Evolutionary conservation across 768 basidiomycete genomes (phyloP).

Genomic region (Auricularia auricula-judae): DNA sequence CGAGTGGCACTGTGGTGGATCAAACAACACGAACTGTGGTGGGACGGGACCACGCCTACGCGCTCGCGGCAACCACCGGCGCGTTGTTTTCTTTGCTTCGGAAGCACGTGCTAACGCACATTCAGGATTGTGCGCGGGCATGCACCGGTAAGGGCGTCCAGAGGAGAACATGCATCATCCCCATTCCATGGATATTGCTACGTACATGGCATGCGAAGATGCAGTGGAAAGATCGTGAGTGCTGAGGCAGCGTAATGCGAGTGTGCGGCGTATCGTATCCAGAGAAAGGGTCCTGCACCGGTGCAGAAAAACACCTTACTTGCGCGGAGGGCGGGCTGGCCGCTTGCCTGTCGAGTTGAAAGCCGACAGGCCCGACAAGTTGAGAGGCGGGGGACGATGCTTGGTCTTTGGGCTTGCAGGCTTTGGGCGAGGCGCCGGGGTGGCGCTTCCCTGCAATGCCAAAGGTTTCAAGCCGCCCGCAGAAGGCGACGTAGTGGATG

Average conservation of each 20-base stretch:
- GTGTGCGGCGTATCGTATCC: neutral
- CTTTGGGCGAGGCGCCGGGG: neutral
- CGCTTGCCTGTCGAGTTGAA: constrained; percentile 1
- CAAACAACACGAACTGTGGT: too few species aligned
- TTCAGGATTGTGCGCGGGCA: neutral
- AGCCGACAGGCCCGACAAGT: neutral
- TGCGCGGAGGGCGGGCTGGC: neutral
- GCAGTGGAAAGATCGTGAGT: neutral
- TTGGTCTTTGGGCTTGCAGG: neutral
- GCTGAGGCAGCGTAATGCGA: neutral
- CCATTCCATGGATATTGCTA: neutral
- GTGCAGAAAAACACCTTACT: neutral
- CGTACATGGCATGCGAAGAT: neutral
- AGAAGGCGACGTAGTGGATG: neutral
- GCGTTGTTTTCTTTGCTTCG: too few species aligned
- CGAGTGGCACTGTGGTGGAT: too few species aligned
- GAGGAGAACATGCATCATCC: neutral
- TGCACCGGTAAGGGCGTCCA: neutral
- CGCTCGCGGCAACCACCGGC: too few species aligned
- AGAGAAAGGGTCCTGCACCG: neutral
- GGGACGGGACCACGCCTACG: too few species aligned
- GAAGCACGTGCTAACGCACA: neutral
- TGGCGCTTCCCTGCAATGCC: neutral
- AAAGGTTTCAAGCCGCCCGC: neutral
- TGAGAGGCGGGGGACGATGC: neutral